Base-by-base conservation (phyloP, 2,329 filamentous ascomycete genomes). In the Colletotrichum costaricense region DNA sequence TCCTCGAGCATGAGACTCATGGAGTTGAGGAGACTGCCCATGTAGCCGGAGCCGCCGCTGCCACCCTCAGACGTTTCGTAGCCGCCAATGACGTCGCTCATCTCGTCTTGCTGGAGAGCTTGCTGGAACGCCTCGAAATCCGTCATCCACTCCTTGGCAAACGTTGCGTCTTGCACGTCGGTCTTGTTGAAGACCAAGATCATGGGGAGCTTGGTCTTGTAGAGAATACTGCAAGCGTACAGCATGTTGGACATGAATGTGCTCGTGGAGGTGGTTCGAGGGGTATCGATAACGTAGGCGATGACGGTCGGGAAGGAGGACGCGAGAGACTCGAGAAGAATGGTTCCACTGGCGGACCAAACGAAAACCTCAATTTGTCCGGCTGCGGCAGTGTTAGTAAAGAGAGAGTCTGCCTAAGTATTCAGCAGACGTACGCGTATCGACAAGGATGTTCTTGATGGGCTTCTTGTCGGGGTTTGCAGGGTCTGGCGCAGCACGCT, bases 221-320 rank as follows among this genome's bases (percentile, higher is more conserved):
- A 99, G 19, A 99, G 90, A 76, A 99, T 99, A 73, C 94, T 97
- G 88, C 97, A 98, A 26, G 97, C 97, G 83, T 99, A 99, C 56
- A 99, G 92, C 97, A 99, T 99, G 85, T 99, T 99, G 82, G 94
- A 97, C 97, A 99, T 99, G 84, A 99, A 99, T 0, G 97, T 99
- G 75, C 93, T 95, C 0, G 97, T 98, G 52, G 95, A 97, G 46
- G 93, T 92, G 16, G 95, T 97, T 67, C 97, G 92, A 4, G 97
- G 97, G 2, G 97, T 99, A 83, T 99, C 97, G 82, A 99, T 98
- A 73, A 99, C 90, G 84, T 98, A 99, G 69, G 97, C 97, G 78
- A 99, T 95, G 54, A 99, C 95, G 0, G 97, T 99, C 0, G 97
- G 97, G 81, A 99, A 98, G 0, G 94, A 95, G 4, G 94, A 97